Evolutionary conservation across 305 asterid species (phyloP), one percentile per base, ranked within the genome.

Genomic region (Euphrasia arctica): DNA sequence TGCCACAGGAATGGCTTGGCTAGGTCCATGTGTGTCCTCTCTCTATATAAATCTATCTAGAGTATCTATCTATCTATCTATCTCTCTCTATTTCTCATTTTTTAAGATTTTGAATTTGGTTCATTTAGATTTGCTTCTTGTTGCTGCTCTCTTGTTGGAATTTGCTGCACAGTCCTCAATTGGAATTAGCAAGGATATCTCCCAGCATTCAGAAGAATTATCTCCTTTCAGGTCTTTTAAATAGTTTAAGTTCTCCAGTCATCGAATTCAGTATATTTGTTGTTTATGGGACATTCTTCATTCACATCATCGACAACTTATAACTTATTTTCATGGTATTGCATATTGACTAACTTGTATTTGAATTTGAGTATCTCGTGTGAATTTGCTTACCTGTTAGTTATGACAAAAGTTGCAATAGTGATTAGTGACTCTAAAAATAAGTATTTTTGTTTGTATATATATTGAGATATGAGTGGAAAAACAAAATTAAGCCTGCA

Each of bases 1-100:
- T 76, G 97, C 99, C 34, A 77, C 95, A 13, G 95, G 84, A 71
- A 82, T 86, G 96, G 99, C 96, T 77, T 86, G 99, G 91, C 77
- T 93, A 73, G 99, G 99, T 72, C 97, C 97, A 76, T 85, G 99
- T 91, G 84, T 58, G 90, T 74, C 39, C 60, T 64, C 76, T 72
- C 59, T 67, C 64, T 65, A 25, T 25, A 18, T 18, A 18, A 18
- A 18, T 18, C 22, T 18, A 18, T 18, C 22, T 18, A 18, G 22
- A 18, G 22, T 18, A 18, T 18, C 22, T 18, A 18, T 18, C 22
- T 18, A 18, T 18, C 22, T 18, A 18, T 18, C 22, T 18, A 18
- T 6, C 55, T 13, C 52, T 41, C 65, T 27, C 58, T 14, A 31
- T 42, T 48, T 13, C 59, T 60, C 65, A 15, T 66, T 18, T 61